phyloP scores from a whole-genome alignment of 352 stramenopile genomes.

The Phytopythium vexans region DNA sequence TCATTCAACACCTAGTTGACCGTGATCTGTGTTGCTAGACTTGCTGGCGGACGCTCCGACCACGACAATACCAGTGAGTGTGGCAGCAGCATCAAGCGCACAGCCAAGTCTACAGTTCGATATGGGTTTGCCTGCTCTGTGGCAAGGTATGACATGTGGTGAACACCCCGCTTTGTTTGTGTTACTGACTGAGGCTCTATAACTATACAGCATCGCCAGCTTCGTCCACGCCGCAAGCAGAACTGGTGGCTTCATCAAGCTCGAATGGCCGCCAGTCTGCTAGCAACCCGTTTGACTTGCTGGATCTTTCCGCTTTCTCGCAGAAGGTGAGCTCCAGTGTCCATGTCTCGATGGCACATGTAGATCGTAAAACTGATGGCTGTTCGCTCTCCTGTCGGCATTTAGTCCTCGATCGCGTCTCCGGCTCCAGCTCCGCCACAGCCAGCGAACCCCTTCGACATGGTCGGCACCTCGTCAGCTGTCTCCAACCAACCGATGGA shows the following conservation, averaged over 20 bases:
- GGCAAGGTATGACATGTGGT: too few relatives aligned
- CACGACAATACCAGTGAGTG: too few relatives aligned
- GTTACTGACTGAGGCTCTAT: too few relatives aligned
- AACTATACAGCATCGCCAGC: background rate
- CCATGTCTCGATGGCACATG: background rate
- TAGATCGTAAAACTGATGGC: too few relatives aligned
- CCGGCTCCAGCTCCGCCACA: background rate
- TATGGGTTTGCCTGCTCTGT: too few relatives aligned
- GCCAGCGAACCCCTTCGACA: conserved; percentile 31
- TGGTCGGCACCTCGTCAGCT: background rate
- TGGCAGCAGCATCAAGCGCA: too few relatives aligned
- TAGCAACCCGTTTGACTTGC: conserved; percentile 34
- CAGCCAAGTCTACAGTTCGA: too few relatives aligned
- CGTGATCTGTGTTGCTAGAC: background rate
- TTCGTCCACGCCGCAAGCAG: background rate
- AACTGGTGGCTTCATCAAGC: conserved; percentile 1
- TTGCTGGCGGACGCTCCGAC: background rate
- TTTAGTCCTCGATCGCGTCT: conserved; percentile 21
- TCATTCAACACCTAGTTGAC: background rate
- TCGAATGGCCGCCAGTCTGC: conserved; percentile 8
- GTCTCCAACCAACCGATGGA: background rate
- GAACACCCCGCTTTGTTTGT: too few relatives aligned
- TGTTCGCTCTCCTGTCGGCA: background rate
- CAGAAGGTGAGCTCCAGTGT: conserved; percentile 22
- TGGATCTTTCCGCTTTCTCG: conserved; percentile 17